Base-by-base conservation (phyloP, 345 rosid genomes). In the Leavenworthia alabamica region DNA sequence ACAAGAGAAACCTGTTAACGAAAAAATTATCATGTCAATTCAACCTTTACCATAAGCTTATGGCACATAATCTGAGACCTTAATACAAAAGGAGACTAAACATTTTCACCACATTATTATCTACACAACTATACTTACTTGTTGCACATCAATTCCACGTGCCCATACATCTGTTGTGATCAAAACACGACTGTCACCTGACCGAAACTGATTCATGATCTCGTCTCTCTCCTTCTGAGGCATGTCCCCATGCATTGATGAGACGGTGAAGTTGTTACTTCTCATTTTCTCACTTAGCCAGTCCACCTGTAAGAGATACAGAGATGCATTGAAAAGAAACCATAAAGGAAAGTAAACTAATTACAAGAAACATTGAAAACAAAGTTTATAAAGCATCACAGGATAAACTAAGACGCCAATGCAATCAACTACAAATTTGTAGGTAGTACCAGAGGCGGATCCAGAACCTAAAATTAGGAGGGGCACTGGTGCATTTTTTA, bases 101-200 rank as follows among this genome's bases (percentile, higher is more conserved):
- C 42, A 37, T 7, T 37, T 1, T 37, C 2, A 2, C 17, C 17
- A 37, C 67, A n/a, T 36, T 13, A 8, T 32, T 23, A 51, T 52
- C 40, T 23, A 51, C n/a, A 51, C 41, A 45, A 32, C 20, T 37
- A 27, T 61, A 70, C 86, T 78, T 73, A 72, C 99, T 85, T 93
- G 97, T 43, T 93, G 88, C 69, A 93, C 99, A 78, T 93, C 99
- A 59, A 93, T 85, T 1, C 97, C 95, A 24, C 97, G 85, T 11
- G 99, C 99, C 97, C 96, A 89, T 56, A 90, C 96, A 82, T 93
- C 99, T 27, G 99, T 93, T 6, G 99, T 93, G 78, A 90, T 93
- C 56, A 93, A 83, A 45, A 93, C 97, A 61, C 96, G 89, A 4
- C 97, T 93, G 20, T 80, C 82, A 32, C 90, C 99, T 17, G 78